Conservation (phyloP, 345 rosid genomes). For the Excoecaria agallocha region DNA sequence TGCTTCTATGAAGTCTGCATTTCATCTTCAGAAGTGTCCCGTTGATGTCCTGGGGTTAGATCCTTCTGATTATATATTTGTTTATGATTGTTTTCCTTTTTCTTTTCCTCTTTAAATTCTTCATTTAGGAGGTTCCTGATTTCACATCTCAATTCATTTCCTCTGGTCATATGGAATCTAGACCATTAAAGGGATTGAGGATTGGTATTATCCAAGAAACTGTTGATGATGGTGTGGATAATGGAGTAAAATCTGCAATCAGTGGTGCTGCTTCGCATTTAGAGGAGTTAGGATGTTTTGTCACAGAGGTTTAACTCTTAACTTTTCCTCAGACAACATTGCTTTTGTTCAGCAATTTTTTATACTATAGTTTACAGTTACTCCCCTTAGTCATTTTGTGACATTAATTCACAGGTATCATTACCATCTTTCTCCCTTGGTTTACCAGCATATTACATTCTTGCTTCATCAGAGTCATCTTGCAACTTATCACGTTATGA, state of each 20-base stretch:
- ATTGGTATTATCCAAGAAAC: conserved; percentile 88
- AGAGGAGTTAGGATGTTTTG: conserved; percentile 73
- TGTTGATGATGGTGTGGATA: conserved; percentile 68
- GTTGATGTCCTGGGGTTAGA: not conserved
- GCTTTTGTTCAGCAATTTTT: not conserved
- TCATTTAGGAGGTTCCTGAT: conserved; percentile 71
- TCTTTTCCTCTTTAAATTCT: not conserved
- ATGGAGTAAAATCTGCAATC: conserved; percentile 65
- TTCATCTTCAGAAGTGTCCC: not conserved
- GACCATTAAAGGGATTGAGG: conserved; percentile 70
- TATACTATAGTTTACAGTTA: not conserved
- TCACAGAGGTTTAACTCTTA: conserved; percentile 49
- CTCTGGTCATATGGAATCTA: conserved; percentile 43
- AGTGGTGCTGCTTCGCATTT: conserved; percentile 70
- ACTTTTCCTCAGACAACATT: no score
- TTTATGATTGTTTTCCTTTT: not conserved
- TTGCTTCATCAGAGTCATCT: conserved; percentile 89
- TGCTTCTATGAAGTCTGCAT: not conserved
- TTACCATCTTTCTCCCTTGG: conserved; percentile 87
- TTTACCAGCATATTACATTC: conserved; percentile 82
- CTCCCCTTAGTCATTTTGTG: not conserved
- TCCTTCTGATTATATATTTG: not conserved
- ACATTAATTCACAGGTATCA: conserved; percentile 51
- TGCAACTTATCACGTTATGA: conserved; percentile 88
- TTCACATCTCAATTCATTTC: conserved; percentile 51